Conservation (phyloP, 2,329 filamentous ascomycete species). For the Alternaria novae-zelandiae region DNA sequence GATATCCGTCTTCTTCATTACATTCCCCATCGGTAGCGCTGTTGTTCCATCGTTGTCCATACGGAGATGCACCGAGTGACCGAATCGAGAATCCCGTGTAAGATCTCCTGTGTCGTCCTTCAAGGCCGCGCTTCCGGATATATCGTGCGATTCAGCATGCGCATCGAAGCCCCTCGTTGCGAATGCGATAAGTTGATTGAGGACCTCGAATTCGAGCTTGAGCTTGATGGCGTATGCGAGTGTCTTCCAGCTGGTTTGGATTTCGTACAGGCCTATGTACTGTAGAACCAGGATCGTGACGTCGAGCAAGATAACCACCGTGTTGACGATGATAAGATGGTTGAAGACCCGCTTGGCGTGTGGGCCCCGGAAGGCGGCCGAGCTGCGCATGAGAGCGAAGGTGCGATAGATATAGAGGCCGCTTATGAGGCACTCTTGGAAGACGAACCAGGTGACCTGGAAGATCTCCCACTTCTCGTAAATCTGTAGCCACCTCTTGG, state of each 20-base stretch:
- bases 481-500: constrained; percentile 9
- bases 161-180: constrained; percentile 13
- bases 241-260: constrained; percentile 43
- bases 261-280: constrained; percentile 40
- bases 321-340: constrained; percentile 48
- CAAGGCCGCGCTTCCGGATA: background rate
- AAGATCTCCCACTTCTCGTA: constrained; percentile 46
- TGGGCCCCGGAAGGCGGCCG: constrained; percentile 9
- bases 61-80: constrained; percentile 16
- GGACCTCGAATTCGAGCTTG: constrained; percentile 61
- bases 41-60: constrained; percentile 18
- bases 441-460: constrained; percentile 49
- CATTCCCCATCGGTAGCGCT: constrained; percentile 4
- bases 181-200: constrained; percentile 48
- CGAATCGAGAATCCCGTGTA: background rate
- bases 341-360: constrained; percentile 21
- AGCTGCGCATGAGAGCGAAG: constrained; percentile 47
- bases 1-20: constrained; percentile 29
- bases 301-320: constrained; percentile 50
- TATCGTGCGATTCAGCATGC: background rate
- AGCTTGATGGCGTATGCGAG: constrained; percentile 55
- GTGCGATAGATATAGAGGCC: constrained; percentile 60
- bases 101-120: background rate
- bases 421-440: constrained; percentile 45
- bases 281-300: constrained; percentile 49